Percentiles rank a stretch among this genome's conserved stretches.
Evolutionary conservation across 495 filamentous ascomycete genomes (phyloP).

Genomic region (Penicillium salamii): DNA sequence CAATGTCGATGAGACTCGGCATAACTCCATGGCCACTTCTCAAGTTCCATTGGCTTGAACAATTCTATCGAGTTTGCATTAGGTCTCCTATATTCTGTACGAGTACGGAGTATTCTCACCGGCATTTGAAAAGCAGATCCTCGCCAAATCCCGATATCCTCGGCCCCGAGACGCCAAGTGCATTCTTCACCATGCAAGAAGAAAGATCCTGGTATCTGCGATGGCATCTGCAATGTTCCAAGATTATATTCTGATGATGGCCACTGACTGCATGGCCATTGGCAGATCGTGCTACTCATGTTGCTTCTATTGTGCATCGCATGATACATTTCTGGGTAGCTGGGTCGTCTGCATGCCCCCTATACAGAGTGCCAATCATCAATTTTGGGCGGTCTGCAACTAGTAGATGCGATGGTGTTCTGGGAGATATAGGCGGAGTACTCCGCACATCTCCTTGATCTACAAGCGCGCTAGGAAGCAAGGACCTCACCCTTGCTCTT

Average conservation of each 20-base stretch:
- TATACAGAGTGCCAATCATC: not conserved
- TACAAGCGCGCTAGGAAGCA: slow-evolving; percentile 1
- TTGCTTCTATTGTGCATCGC: not conserved
- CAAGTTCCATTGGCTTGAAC: too few relatives aligned
- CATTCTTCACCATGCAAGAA: slow-evolving; percentile 4
- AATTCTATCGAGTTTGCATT: too few relatives aligned
- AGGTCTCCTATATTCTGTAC: too few relatives aligned
- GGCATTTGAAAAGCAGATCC: not conserved
- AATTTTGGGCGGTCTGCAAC: not conserved
- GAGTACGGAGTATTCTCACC: too few relatives aligned
- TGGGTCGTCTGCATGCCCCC: not conserved
- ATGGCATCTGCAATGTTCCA: too few relatives aligned
- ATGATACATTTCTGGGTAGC: not conserved
- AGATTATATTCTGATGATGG: too few relatives aligned
- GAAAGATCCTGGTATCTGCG: not conserved
- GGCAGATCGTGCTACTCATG: not conserved
- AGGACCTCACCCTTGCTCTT: not conserved
- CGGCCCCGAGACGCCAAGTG: not conserved
- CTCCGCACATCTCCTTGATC: not conserved
- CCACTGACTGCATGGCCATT: not conserved
- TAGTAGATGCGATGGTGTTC: not conserved
- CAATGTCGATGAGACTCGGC: too few relatives aligned
- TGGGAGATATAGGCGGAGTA: not conserved
- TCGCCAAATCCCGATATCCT: not conserved
- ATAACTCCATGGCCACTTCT: too few relatives aligned